A percentile compares a stretch with the other conserved stretches of the same genome.
Conservation (phyloP, 768 basidiomycete genomes). For the Naganishia kalamii region DNA sequence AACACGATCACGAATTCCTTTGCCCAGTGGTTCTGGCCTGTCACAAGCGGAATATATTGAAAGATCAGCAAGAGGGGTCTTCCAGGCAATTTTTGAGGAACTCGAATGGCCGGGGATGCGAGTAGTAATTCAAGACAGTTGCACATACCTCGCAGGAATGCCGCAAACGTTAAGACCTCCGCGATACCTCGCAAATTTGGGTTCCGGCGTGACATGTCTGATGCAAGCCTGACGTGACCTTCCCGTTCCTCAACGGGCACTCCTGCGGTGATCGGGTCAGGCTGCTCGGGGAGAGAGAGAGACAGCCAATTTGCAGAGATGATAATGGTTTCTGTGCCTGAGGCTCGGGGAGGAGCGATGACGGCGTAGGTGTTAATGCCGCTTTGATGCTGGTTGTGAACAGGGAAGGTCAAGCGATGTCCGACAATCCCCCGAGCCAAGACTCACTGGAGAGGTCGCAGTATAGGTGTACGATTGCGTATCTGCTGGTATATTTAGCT, state of each 20-base stretch:
- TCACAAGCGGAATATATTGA: neutral
- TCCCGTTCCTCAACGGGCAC: neutral
- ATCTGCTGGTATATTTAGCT: neutral
- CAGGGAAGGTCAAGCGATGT: conserved; percentile 40
- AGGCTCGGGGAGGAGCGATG: conserved; percentile 73
- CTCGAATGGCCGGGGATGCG: neutral
- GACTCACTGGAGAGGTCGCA: conserved; percentile 34
- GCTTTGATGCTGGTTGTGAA: neutral
- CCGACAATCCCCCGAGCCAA: conserved; percentile 61
- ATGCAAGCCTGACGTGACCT: neutral
- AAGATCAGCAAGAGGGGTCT: neutral
- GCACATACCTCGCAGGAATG: conserved; percentile 68
- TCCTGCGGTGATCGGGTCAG: neutral
- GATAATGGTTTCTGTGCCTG: conserved; percentile 88
- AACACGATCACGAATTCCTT: conserved; percentile 88
- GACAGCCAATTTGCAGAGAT: conserved; percentile 76
- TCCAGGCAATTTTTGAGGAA: neutral
- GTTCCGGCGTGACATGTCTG: conserved; percentile 51
- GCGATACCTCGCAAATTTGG: conserved; percentile 80
- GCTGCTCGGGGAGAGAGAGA: neutral
- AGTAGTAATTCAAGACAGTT: neutral
- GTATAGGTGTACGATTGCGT: conserved; percentile 4
- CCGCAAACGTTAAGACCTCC: conserved; percentile 74
- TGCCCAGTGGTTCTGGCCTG: conserved; percentile 64
- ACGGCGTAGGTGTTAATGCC: conserved; percentile 81